These are phyloP conservation scores for Blepharisma stoltei DNA, from an alignment of 73 alveolate genomes.

Conservation along the genomic window DNA sequence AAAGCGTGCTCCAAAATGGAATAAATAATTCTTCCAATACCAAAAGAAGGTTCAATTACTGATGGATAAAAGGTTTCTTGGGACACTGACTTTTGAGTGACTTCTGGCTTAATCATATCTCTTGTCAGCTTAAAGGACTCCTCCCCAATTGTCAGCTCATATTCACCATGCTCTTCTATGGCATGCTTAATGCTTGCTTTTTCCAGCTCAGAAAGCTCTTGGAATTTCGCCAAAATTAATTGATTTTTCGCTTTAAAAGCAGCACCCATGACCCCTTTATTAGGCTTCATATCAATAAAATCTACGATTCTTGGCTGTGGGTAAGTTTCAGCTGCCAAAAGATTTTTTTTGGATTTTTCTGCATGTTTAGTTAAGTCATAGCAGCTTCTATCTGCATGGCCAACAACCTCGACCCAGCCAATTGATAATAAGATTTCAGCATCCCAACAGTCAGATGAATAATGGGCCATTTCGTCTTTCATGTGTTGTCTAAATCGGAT, in stretches of 20 bases:
- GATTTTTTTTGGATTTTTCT: slow-evolving; percentile 69
- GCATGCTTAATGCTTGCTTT: slow-evolving; percentile 62
- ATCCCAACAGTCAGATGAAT: slow-evolving; percentile 99
- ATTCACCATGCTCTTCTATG: slow-evolving; percentile 61
- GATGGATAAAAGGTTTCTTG: slow-evolving; percentile 94
- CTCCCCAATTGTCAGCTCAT: slow-evolving; percentile 59
- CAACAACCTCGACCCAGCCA: slow-evolving; percentile 99
- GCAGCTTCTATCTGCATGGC: slow-evolving; percentile 98
- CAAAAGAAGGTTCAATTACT: slow-evolving; percentile 98
- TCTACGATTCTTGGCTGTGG: slow-evolving; percentile 79
- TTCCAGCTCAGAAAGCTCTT: slow-evolving; percentile 70
- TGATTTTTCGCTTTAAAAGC: slow-evolving; percentile 81
- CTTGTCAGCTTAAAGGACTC: slow-evolving; percentile 51
- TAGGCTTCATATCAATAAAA: slow-evolving; percentile 56
- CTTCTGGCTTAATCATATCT: slow-evolving; percentile 70
- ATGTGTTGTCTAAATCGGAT: slow-evolving; percentile 97
- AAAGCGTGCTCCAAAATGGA: slow-evolving; percentile 95
- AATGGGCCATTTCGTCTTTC: slow-evolving; percentile 99
- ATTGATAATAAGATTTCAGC: slow-evolving; percentile 97
- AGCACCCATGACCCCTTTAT: slow-evolving; percentile 77
- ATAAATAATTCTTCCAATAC: slow-evolving; percentile 93
- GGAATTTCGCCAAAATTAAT: slow-evolving; percentile 69
- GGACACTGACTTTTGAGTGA: slow-evolving; percentile 69
- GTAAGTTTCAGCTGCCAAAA: slow-evolving; percentile 85
- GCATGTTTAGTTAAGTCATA: slow-evolving; percentile 93